Base-by-base conservation (phyloP, 1,139 yeast species). In the Debaryomyces nepalensis region DNA sequence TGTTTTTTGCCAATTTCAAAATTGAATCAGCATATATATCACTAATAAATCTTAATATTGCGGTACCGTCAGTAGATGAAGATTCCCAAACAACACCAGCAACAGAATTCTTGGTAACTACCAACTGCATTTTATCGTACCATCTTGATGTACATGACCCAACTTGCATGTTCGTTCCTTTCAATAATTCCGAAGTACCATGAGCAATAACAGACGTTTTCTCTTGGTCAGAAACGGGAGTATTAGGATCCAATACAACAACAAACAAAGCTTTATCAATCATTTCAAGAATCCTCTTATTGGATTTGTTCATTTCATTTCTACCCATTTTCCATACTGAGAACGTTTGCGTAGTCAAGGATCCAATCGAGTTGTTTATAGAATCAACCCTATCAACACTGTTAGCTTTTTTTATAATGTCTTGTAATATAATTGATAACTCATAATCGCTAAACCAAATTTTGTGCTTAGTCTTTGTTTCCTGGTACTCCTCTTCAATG, bases 91-190 rank as follows among this genome's bases (percentile, higher is more conserved):
- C 83, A 20, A 86, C 79, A 10, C 90, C 90, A 1, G 90, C 90
- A 37, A 82, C 83, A 0, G 89, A 77, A 58, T 84, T 86, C 39
- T 73, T 70, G 1, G 91, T 82, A 8, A 86, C 81, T 24, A 86
- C 73, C 33, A 86, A 57, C 58, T 85, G 91, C 41, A 86, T 63
- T 57, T 86, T 86, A 59, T 86, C 95, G 57, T 84, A 85, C 87
- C 91, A 85, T 54, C 95, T 70, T 9, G 87, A 82, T 14, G 84
- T 80, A 66, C 93, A 86, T 2, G 89, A 79, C 14, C 95, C 95
- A 10, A 75, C 66, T 61, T 86, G 93, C 40, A 81, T 69, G 48
- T 85, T 87, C 22, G 75, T 66, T 16, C 68, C 68, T 2, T 68
- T 64, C 36, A 79, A 74, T 43, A 84, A 73, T 26, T 64, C 63